phyloP scores from a whole-genome alignment of 2,329 filamentous ascomycete genomes.

The Davidsoniella neocaledoniae region DNA sequence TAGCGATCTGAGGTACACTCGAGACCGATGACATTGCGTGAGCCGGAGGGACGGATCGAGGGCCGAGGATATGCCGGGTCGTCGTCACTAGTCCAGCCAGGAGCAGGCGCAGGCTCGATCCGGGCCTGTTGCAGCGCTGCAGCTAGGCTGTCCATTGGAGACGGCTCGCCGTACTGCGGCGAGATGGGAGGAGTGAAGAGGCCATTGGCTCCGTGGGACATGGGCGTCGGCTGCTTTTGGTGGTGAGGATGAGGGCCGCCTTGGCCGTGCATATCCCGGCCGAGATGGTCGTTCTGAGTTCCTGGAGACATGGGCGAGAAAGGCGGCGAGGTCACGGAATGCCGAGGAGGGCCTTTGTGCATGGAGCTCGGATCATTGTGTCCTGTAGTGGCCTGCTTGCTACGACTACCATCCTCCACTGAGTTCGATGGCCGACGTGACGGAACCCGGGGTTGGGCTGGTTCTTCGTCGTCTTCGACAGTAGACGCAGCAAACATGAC shows the following conservation, averaged over 20 bases:
- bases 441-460: too few species aligned
- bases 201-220: background rate
- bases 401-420: too few species aligned
- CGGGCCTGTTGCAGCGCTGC: background rate
- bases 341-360: too few species aligned
- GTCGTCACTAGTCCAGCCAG: constrained; percentile 7
- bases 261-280: too few species aligned
- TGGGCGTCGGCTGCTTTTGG: background rate
- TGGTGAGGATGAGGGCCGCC: background rate
- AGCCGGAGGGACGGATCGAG: background rate
- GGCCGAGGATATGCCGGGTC: background rate
- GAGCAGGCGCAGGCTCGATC: background rate
- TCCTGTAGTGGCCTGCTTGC: too few species aligned
- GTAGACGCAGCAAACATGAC: too few species aligned
- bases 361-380: too few species aligned
- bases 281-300: too few species aligned
- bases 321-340: too few species aligned
- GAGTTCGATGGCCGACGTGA: too few species aligned
- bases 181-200: background rate
- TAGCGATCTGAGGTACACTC: constrained; percentile 5
- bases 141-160: background rate
- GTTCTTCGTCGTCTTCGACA: too few species aligned
- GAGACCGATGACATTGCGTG: background rate
- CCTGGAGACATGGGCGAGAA: too few species aligned
- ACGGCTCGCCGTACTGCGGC: background rate